Base-by-base conservation (phyloP, 1,284 basidiomycete genomes). In the Hortiboletus rubellus region DNA sequence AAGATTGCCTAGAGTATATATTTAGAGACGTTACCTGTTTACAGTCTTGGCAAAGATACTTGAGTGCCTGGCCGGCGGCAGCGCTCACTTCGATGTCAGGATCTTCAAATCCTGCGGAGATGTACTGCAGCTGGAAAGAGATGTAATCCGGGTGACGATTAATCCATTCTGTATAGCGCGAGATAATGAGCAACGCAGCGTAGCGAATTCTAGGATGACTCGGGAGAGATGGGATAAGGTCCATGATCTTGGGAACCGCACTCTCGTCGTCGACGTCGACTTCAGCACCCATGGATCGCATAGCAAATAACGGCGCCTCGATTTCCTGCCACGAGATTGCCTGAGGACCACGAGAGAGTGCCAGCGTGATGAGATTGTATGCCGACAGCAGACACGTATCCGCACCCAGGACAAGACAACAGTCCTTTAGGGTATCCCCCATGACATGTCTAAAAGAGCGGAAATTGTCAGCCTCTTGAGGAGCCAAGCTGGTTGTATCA, bases 361-460 rank as follows among this genome's bases (percentile, higher is more conserved):
- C 91, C 1, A 77, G 72, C 22, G 87, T 85, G 62, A 98, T 90
- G 71, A 94, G 82, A 54, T 91, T 85, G 72, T 94, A 92, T 11
- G 94, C 85, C 9, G 88, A 81, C 51, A 87, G 77, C 43, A 99
- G 81, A 68, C 97, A 99, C 5, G 83, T 81, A 47, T 94, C 88
- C 3, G 95, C 84, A 33, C 95, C 92, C 38, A 99, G 83, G 38
- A 99, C 95, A 62, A 91, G 86, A 75, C 97, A 99, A 72, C 97
- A 99, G 72, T 99, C 97, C 76, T 99, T 99, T 64, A 99, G 83
- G 6, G 97, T 99, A 73, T 99, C 96, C 52, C 97, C 97, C 91
- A 99, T 99, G 61, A 95, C 87, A 77, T 99, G 97, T 54, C 97
- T 82, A 81, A 99, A 99, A 7, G 86, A 84, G 27, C 97, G 84